Base-by-base conservation (phyloP, 2,329 filamentous ascomycete species). In the Hypoxylon sp. region DNA sequence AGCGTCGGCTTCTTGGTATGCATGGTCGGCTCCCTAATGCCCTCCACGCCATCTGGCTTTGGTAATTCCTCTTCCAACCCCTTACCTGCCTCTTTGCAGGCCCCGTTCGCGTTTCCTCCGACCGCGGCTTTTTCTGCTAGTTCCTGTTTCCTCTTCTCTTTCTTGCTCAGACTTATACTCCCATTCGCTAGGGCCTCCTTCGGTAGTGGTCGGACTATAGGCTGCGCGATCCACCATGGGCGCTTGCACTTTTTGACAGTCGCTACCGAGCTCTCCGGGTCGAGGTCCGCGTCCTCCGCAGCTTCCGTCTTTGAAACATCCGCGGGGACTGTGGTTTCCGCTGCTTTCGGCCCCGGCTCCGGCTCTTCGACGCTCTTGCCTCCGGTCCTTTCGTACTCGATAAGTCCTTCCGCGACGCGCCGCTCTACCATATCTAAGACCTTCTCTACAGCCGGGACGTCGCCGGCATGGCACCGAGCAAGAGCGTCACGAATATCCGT, bases 171-270 rank as follows among this genome's bases (percentile, higher is more conserved):
- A 64, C 85, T 88, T 79, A 97, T 85, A 2, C 92, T 91, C 0
- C 95, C 95, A 78, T 93, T 94, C 69, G 91, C 90, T 71, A 96
- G 76, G 2, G 96, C 96, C 82, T 98, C 95, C 73, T 92, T 92
- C 0, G 96, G 96, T 75, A 98, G 79, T 44, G 94, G 95, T 62
- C 95, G 85, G 6, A 98, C 88, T 75, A 97, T 93, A 3, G 95
- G 91, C 82, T 98, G 95, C 58, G 90, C 94, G 3, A 97, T 86
- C 93, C 94, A 98, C 88, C 91, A 98, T 0, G 95, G 95, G 71
- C 94, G 83, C 78, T 90, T 91, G 77, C 94, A 97, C 67, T 88
- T 84, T 61, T 87, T 88, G 27, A 96, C 89, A 0, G 92, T 90
- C 7, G 88, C 89, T 17, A 89, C 81, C 3, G 90, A 92, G 78